Evolutionary conservation across 805 yeast species (phyloP), one percentile per base, ranked within the genome.

Genomic region (Yamadazyma sp.): DNA sequence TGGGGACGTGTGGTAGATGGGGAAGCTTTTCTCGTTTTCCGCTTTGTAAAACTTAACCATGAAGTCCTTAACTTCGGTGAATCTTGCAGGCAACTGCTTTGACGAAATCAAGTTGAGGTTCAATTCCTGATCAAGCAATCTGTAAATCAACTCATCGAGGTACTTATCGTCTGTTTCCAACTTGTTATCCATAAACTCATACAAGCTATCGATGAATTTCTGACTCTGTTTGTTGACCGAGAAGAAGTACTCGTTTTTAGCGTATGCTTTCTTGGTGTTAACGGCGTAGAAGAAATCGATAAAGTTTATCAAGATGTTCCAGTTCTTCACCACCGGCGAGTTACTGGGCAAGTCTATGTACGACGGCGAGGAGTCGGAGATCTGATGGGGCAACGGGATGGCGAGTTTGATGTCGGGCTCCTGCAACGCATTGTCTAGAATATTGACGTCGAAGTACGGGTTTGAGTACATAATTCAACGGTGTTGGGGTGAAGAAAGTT

Each of bases 331-430:
- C 4, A 55, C 47, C 19, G 57, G 53, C 23, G 55, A 57, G 46
- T 65, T 65, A 10, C 54, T 60, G 6, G 54, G 55, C 9, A 62
- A 36, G 11, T 52, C 45, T 17, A 65, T 49, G 31, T 54, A 55
- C 13, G 29, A 10, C n/a, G 11, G 11, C 13, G 40, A 24, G 2
- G 64, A 5, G 7, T 15, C 51, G 7, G 57, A 62, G 25, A 54
- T 44, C 43, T 64, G 70, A 9, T 55, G 54, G 5, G 73, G 73
- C 14, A 67, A 51, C 1, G 73, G 73, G 40, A 66, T 64, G 8
- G 61, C 44, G 8, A 66, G 52, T 4, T 52, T 59, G 18, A 68
- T 52, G 29, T 51, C 50, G 13, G 71, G 71, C 2, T 45, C 26
- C 1, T 45, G 32, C 12, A 57, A 49, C 1, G 67, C 61, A 47